Evolutionary conservation across 176 grass and related monocot species (phyloP).

Genomic region (Paspalum vaginatum): DNA sequence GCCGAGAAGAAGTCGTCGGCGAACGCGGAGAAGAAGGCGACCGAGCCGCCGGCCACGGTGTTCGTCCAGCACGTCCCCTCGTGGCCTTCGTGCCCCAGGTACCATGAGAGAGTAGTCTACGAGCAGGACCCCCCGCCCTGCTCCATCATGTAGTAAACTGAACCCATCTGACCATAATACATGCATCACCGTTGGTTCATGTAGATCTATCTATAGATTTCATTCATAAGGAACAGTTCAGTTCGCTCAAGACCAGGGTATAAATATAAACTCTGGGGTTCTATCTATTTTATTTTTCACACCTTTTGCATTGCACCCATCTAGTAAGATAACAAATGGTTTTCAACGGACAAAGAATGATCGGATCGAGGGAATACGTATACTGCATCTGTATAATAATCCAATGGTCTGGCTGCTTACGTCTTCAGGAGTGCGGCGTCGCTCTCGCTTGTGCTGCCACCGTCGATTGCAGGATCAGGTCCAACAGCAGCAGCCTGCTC

Average conservation of each 20-base stretch:
- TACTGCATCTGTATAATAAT: background rate
- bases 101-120: slow-evolving; percentile 45
- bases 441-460: background rate
- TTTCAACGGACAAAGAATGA: background rate
- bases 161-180: too few relatives aligned
- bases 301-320: background rate
- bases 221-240: background rate
- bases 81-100: slow-evolving; percentile 32
- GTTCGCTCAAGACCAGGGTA: background rate
- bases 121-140: slow-evolving; percentile 38
- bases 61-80: slow-evolving; percentile 46
- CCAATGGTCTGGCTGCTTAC: background rate
- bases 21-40: slow-evolving; percentile 25
- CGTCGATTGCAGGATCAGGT: background rate
- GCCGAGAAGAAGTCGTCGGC: slow-evolving; percentile 13
- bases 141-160: slow-evolving; percentile 45
- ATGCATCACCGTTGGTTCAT: background rate
- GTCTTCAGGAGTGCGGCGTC: background rate
- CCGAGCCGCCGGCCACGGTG: slow-evolving; percentile 28
- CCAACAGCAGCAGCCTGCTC: background rate
- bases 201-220: background rate
- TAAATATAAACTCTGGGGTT: background rate
- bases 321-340: background rate
- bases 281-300: background rate
- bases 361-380: background rate